Percentiles rank a stretch among this genome's conserved stretches.
Conservation (phyloP, 768 basidiomycete species). For the Lactarius sp. region DNA sequence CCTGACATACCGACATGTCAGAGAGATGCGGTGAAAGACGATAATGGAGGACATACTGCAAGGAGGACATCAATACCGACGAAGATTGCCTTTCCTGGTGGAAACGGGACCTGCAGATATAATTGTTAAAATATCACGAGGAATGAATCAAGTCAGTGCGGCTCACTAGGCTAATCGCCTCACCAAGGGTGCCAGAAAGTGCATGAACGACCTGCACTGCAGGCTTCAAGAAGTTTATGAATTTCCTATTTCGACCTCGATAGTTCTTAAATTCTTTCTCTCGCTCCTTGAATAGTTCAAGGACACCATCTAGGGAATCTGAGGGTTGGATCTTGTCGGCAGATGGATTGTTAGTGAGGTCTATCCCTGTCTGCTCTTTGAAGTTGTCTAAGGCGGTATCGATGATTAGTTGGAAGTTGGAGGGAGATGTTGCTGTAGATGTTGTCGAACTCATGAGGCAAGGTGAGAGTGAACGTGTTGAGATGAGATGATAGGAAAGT, state of each 20-base stretch:
- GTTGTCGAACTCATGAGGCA: not conserved
- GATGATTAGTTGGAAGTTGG: not conserved
- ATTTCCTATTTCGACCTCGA: conserved; percentile 2
- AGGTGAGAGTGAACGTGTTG: too few relatives aligned
- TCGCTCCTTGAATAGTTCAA: not conserved
- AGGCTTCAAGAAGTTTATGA: conserved; percentile 11
- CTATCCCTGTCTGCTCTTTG: conserved; percentile 6
- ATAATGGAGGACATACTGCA: not conserved
- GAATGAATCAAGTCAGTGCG: not conserved
- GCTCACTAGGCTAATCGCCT: not conserved
- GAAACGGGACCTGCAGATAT: not conserved
- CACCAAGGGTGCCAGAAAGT: conserved; percentile 2
- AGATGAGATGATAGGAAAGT: not conserved
- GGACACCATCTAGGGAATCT: not conserved
- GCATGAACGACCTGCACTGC: conserved; percentile 1
- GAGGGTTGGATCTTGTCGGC: not conserved
- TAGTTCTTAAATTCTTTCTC: conserved; percentile 10
- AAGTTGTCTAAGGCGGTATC: not conserved
- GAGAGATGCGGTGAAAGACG: not conserved
- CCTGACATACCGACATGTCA: not conserved
- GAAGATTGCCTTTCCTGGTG: conserved; percentile 10
- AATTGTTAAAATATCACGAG: not conserved
- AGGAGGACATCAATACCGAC: conserved; percentile 10
- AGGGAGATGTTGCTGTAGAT: not conserved
- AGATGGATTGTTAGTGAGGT: conserved; percentile 5